Conservation (phyloP, 2,329 filamentous ascomycete species). For the Fusarium setosum region DNA sequence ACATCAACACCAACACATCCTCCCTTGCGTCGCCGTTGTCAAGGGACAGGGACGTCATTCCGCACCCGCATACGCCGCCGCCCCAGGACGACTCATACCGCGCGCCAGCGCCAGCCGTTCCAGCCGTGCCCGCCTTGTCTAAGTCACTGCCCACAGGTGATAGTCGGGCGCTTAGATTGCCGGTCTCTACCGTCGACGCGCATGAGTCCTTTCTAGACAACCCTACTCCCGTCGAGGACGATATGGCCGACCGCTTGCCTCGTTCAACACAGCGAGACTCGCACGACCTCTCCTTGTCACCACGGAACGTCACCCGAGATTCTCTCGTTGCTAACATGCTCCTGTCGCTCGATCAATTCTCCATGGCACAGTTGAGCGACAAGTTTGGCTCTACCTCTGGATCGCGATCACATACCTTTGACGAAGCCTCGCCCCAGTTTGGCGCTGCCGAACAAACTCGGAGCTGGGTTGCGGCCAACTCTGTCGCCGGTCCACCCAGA, state of each 20-base stretch:
- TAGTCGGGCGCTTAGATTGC: slow-evolving; percentile 42
- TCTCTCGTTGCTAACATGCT: slow-evolving; percentile 97
- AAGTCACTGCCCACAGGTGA: slow-evolving; percentile 37
- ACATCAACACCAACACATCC: slow-evolving; percentile 38
- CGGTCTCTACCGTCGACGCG: slow-evolving; percentile 34
- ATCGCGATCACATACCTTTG: slow-evolving; percentile 42
- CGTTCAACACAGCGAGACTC: slow-evolving; percentile 66
- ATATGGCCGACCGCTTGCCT: slow-evolving; percentile 42
- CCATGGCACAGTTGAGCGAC: slow-evolving; percentile 58
- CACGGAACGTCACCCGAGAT: slow-evolving; percentile 82
- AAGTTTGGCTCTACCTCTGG: slow-evolving; percentile 38
- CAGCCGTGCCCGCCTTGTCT: slow-evolving; percentile 27
- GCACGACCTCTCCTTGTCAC: slow-evolving; percentile 86
- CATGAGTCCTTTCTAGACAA: slow-evolving; percentile 47
- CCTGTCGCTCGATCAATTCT: slow-evolving; percentile 88
- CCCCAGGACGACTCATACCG: slow-evolving; percentile 24
- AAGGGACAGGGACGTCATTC: slow-evolving; percentile 34
- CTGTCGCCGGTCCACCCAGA: slow-evolving; percentile 34
- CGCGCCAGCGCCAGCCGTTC: slow-evolving; percentile 24
- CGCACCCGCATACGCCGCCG: slow-evolving; percentile 38
- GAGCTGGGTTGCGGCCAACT: slow-evolving; percentile 45
- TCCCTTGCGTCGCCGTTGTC: slow-evolving; percentile 38
- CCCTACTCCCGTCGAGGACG: slow-evolving; percentile 44
- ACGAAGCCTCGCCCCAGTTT: slow-evolving; percentile 41
- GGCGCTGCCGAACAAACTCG: slow-evolving; percentile 48